These are phyloP conservation scores for Xylariaceae sp. DNA, from an alignment of 2,329 filamentous ascomycete species.

Conservation along the genomic window DNA sequence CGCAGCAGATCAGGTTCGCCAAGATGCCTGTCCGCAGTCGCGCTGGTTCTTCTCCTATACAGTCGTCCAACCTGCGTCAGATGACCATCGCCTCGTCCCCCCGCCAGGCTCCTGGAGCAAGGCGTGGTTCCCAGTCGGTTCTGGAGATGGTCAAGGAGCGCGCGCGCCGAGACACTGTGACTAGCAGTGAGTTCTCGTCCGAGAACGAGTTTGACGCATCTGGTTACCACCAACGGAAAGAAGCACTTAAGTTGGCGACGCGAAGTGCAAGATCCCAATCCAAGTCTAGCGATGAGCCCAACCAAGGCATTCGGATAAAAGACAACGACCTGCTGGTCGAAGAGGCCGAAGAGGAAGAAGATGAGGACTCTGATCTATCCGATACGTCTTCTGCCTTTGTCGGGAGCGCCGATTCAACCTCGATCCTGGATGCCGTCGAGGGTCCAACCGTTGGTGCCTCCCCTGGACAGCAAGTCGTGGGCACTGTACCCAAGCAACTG, in stretches of 20 bases:
- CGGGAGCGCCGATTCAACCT: constrained; percentile 64
- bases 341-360: constrained; percentile 33
- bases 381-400: constrained; percentile 61
- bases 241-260: constrained; percentile 54
- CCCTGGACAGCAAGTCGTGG: constrained; percentile 53
- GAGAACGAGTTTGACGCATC: constrained; percentile 72
- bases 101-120: constrained; percentile 40
- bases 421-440: constrained; percentile 61
- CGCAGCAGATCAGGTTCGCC: constrained; percentile 89
- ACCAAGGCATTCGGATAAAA: constrained; percentile 39
- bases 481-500: constrained; percentile 58
- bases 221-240: constrained; percentile 58
- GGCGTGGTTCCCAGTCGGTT: constrained; percentile 66
- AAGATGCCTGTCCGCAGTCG: constrained; percentile 89
- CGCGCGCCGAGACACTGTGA: constrained; percentile 67
- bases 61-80: constrained; percentile 58
- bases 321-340: constrained; percentile 51
- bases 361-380: constrained; percentile 56
- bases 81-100: constrained; percentile 45
- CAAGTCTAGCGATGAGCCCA: constrained; percentile 47
- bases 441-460: constrained; percentile 52
- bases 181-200: constrained; percentile 77
- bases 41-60: constrained; percentile 82
- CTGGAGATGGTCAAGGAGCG: constrained; percentile 66
- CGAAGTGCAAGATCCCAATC: constrained; percentile 49